A percentile compares a stretch with the other conserved stretches of the same genome.
These are phyloP conservation scores for Cladosporium halotolerans DNA, from an alignment of 2,329 filamentous ascomycete genomes.

Conservation along the genomic window DNA sequence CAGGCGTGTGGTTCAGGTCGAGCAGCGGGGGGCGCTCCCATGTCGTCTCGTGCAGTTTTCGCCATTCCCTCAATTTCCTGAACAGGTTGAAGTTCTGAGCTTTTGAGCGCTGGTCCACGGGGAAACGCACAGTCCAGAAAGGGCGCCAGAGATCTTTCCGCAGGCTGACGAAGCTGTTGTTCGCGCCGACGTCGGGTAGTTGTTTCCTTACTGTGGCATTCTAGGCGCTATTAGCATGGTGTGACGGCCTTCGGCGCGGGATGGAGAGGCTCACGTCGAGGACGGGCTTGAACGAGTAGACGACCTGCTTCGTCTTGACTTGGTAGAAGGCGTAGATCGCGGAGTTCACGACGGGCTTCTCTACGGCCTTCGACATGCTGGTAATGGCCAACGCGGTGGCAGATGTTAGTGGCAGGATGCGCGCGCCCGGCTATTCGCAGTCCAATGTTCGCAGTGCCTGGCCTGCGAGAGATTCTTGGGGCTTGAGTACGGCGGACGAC, in stretches of 20 bases:
- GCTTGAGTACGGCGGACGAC: slow-evolving; percentile 1
- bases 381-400: background rate
- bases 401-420: background rate
- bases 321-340: slow-evolving; percentile 59
- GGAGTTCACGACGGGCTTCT: background rate
- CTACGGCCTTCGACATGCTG: too few relatives aligned
- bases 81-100: slow-evolving; percentile 49
- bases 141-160: slow-evolving; percentile 60
- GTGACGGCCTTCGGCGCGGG: background rate
- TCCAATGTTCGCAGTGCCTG: background rate
- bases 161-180: slow-evolving; percentile 51
- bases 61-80: slow-evolving; percentile 54
- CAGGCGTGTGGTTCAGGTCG: slow-evolving; percentile 33
- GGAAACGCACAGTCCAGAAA: slow-evolving; percentile 53
- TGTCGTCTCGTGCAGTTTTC: slow-evolving; percentile 50
- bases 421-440: background rate
- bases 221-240: slow-evolving; percentile 27
- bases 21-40: slow-evolving; percentile 36
- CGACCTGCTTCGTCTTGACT: slow-evolving; percentile 56
- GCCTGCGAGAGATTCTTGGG: slow-evolving; percentile 6
- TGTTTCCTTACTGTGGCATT: slow-evolving; percentile 50
- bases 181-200: slow-evolving; percentile 58
- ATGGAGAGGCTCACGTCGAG: slow-evolving; percentile 43
- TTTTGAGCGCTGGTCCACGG: slow-evolving; percentile 32
- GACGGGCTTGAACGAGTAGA: slow-evolving; percentile 55